These are phyloP conservation scores for Macrotyloma uniflorum DNA, from an alignment of 306 rosid genomes.

Conservation along the genomic window DNA sequence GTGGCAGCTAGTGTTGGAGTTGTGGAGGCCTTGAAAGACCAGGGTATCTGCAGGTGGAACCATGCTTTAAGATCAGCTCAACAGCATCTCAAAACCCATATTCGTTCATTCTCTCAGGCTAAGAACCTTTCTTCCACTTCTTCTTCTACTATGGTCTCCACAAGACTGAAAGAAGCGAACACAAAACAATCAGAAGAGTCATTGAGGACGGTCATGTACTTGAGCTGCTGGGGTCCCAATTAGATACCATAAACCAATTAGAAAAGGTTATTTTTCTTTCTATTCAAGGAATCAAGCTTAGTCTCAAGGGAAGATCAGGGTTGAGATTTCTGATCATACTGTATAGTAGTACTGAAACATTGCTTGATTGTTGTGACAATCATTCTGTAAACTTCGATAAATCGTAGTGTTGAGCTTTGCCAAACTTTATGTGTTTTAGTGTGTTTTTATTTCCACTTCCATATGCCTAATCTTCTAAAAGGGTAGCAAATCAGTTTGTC, in stretches of 20 bases:
- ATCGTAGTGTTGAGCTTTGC: neutral
- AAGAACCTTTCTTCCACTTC: constrained; percentile 55
- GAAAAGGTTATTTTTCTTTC: neutral
- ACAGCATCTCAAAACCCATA: constrained; percentile 47
- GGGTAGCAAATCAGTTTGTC: no score
- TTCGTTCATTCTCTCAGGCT: constrained; percentile 44
- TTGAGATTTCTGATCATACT: neutral
- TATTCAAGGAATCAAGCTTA: neutral
- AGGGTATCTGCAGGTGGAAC: constrained; percentile 63
- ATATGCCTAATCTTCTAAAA: neutral
- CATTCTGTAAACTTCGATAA: constrained; percentile 25
- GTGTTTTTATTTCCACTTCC: neutral
- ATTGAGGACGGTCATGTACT: constrained; percentile 63
- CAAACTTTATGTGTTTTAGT: neutral
- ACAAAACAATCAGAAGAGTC: constrained; percentile 66
- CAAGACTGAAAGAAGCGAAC: constrained; percentile 40
- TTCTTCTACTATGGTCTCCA: constrained; percentile 46
- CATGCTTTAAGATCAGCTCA: constrained; percentile 42
- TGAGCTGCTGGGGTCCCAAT: constrained; percentile 66
- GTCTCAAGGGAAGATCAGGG: neutral
- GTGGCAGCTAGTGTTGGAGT: constrained; percentile 49
- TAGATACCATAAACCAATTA: neutral
- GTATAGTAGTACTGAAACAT: neutral
- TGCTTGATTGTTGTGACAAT: neutral
- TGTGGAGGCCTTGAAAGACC: constrained; percentile 59